Conservation (phyloP, 257 asterid species). For the Asclepias syriaca region DNA sequence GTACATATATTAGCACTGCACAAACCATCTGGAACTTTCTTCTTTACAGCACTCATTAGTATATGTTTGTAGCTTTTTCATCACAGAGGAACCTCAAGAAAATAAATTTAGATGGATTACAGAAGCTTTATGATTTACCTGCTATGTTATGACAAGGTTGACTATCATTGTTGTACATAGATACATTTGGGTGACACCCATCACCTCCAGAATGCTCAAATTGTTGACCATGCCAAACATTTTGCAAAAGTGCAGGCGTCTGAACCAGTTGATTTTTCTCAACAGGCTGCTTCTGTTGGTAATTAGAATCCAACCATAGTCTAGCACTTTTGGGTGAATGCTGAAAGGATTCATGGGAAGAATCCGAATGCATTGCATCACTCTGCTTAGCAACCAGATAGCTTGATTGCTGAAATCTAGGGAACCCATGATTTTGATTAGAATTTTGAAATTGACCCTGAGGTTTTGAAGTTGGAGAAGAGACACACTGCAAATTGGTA, state of each 20-base stretch:
- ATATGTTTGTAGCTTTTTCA: neutral
- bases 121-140: constrained; percentile 15
- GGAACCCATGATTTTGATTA: constrained; percentile 29
- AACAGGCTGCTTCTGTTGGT: constrained; percentile 34
- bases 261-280: constrained; percentile 38
- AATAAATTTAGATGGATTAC: neutral
- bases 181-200: constrained; percentile 20
- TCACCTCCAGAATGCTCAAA: constrained; percentile 22
- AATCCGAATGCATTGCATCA: constrained; percentile 42
- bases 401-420: constrained; percentile 35
- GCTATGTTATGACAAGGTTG: constrained; percentile 15
- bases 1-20: neutral
- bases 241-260: constrained; percentile 26
- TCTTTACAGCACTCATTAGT: neutral
- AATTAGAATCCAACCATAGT: constrained; percentile 32
- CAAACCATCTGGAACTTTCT: neutral
- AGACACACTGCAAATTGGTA: constrained; percentile 38
- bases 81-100: neutral
- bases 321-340: constrained; percentile 26
- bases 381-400: constrained; percentile 31
- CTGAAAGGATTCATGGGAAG: constrained; percentile 32
- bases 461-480: constrained; percentile 51
- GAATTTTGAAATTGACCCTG: constrained; percentile 27
- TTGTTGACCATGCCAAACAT: constrained; percentile 29
- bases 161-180: constrained; percentile 17